Evolutionary conservation across 306 rosid genomes (phyloP).

Genomic region (Prunus armeniaca): DNA sequence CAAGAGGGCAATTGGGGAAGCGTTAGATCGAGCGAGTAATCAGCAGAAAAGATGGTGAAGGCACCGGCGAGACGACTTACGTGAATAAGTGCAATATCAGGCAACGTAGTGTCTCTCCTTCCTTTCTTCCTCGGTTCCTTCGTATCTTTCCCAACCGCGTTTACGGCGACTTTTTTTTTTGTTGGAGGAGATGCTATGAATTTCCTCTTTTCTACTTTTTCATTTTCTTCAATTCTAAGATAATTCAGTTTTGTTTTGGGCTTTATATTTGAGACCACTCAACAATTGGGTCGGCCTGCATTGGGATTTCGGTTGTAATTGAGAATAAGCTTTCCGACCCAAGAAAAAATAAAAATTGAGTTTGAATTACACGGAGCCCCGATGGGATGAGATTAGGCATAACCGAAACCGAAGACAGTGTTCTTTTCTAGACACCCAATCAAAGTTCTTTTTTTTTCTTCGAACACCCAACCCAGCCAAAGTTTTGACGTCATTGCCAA

Average conservation of each 20-base stretch:
- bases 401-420: not conserved
- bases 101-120: conserved; percentile 8
- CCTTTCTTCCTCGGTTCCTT: conserved; percentile 7
- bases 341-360: too few species aligned
- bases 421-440: too few species aligned
- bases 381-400: not conserved
- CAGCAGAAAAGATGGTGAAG: not conserved
- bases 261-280: not conserved
- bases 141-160: conserved; percentile 4
- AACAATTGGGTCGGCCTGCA: not conserved
- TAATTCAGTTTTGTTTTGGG: not conserved
- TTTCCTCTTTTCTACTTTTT: not conserved
- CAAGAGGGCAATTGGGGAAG: not conserved
- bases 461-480: too few species aligned
- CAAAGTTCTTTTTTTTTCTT: too few species aligned
- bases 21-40: conserved; percentile 6
- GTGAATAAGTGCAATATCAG: conserved; percentile 3
- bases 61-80: not conserved
- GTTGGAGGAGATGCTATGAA: not conserved
- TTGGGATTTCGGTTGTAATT: not conserved
- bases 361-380: not conserved
- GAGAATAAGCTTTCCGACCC: not conserved
- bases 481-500: too few species aligned
- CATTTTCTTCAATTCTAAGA: not conserved
- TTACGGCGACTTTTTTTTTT: not conserved